These are phyloP conservation scores for Citrus sp. DNA, from an alignment of 345 rosid genomes.

Conservation along the genomic window DNA sequence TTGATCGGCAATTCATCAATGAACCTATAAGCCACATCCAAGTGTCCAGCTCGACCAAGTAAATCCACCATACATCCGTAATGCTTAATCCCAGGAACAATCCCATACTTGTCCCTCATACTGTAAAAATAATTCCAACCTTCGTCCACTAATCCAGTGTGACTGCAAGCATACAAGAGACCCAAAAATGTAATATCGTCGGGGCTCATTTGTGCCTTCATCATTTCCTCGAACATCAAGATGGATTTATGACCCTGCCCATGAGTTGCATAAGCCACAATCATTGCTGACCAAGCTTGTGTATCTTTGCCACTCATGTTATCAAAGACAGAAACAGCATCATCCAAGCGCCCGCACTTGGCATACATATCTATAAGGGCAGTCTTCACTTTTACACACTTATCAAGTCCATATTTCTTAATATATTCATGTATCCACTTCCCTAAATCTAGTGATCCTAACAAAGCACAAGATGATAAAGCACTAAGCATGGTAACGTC, in stretches of 20 bases:
- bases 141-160: constrained; percentile 69
- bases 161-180: constrained; percentile 76
- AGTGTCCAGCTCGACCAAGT: constrained; percentile 72
- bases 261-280: constrained; percentile 78
- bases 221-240: constrained; percentile 59
- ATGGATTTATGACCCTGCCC: constrained; percentile 67
- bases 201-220: constrained; percentile 39
- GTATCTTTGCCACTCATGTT: constrained; percentile 61
- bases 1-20: constrained; percentile 51
- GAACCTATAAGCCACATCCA: constrained; percentile 60
- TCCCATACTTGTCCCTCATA: constrained; percentile 45
- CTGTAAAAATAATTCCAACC: constrained; percentile 51
- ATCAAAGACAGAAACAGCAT: constrained; percentile 55
- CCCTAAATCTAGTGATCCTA: constrained; percentile 82
- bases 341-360: constrained; percentile 83
- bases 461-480: constrained; percentile 75
- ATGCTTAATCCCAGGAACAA: constrained; percentile 66
- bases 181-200: constrained; percentile 81
- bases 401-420: constrained; percentile 43
- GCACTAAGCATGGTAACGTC: constrained; percentile 74
- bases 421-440: constrained; percentile 81
- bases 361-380: constrained; percentile 88
- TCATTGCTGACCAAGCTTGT: constrained; percentile 85
- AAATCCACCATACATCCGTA: constrained; percentile 91
- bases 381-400: constrained; percentile 66